phyloP scores from a whole-genome alignment of 2,329 filamentous ascomycete genomes.

The Cladosporium sp. region DNA sequence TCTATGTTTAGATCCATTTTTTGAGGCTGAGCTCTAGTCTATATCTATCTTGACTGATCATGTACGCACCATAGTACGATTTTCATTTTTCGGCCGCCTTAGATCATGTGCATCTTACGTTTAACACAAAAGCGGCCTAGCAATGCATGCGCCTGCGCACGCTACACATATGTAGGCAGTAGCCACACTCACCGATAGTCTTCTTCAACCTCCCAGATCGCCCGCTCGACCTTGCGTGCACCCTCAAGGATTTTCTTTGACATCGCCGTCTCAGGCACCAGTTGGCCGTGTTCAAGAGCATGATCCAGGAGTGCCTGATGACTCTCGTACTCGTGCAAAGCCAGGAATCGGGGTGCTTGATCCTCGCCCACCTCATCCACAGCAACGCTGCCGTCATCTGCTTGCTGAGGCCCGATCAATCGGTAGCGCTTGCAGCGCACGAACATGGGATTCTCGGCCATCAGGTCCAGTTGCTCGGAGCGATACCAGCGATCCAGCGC shows the following conservation, averaged over 20 bases:
- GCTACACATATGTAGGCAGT: too few species aligned
- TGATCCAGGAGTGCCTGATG: conserved; percentile 16
- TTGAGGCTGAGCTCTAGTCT: too few species aligned
- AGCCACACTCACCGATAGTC: background rate
- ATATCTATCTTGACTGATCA: too few species aligned
- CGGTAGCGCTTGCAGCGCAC: conserved; percentile 16
- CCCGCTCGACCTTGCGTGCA: conserved; percentile 13
- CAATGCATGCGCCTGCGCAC: background rate
- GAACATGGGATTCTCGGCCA: conserved; percentile 14
- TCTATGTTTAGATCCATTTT: background rate
- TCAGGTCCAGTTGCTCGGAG: conserved; percentile 13
- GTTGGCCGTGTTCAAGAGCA: conserved; percentile 14
- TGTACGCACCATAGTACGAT: too few species aligned
- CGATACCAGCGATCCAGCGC: conserved; percentile 18
- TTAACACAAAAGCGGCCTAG: background rate
- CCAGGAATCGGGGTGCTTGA: conserved; percentile 11
- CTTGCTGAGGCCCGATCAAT: background rate
- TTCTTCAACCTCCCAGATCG: conserved; percentile 15
- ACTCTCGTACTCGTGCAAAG: conserved; percentile 16
- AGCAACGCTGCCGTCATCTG: background rate
- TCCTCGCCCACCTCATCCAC: background rate
- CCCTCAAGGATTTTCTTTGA: conserved; percentile 10
- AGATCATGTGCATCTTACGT: background rate
- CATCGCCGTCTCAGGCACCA: conserved; percentile 15
- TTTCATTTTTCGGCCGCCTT: background rate